Conservation (phyloP, 2,329 filamentous ascomycete genomes). For the Pseudopyrenochaeta lycopersici region DNA sequence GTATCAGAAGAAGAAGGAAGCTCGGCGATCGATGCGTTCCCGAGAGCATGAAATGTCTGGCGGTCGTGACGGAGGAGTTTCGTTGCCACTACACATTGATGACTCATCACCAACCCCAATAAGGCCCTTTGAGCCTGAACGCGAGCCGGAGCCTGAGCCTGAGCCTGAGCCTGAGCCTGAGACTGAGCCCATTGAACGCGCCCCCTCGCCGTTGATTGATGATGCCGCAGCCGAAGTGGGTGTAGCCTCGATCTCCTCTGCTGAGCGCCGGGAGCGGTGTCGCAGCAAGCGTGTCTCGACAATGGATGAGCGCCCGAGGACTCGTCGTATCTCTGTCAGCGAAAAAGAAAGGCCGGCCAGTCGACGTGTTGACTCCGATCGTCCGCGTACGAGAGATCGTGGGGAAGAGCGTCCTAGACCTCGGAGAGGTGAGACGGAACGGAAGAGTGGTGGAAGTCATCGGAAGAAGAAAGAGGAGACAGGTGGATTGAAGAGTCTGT, state of each 20-base stretch:
- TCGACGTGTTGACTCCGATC: slow-evolving; percentile 39
- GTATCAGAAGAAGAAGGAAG: slow-evolving; percentile 43
- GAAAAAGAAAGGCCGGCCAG: slow-evolving; percentile 42
- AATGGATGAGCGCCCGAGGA: slow-evolving; percentile 40
- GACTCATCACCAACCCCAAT: slow-evolving; percentile 28
- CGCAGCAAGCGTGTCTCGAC: slow-evolving; percentile 35
- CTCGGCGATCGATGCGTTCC: slow-evolving; percentile 33
- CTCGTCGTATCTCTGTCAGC: slow-evolving; percentile 39
- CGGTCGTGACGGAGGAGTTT: slow-evolving; percentile 33
- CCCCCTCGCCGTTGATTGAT: slow-evolving; percentile 28
- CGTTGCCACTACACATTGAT: slow-evolving; percentile 22
- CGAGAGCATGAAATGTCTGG: slow-evolving; percentile 40
- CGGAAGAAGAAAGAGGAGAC: slow-evolving; percentile 43
- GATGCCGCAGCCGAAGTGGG: slow-evolving; percentile 38
- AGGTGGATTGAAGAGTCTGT: slow-evolving; percentile 39
- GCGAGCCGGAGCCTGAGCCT: slow-evolving; percentile 9
- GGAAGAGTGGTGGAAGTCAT: slow-evolving; percentile 17
- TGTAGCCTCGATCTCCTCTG: slow-evolving; percentile 36
- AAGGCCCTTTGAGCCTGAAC: slow-evolving; percentile 25
- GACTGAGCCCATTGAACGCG: slow-evolving; percentile 9
- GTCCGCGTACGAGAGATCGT: slow-evolving; percentile 29
- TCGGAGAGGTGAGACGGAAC: slow-evolving; percentile 37
- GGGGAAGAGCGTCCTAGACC: slow-evolving; percentile 34
- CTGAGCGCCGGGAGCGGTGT: slow-evolving; percentile 37
- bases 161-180: slow-evolving; percentile 8